Evolutionary conservation across 352 stramenopile species (phyloP), one percentile per base, ranked within the genome.

Genomic region (Pythium sp.): DNA sequence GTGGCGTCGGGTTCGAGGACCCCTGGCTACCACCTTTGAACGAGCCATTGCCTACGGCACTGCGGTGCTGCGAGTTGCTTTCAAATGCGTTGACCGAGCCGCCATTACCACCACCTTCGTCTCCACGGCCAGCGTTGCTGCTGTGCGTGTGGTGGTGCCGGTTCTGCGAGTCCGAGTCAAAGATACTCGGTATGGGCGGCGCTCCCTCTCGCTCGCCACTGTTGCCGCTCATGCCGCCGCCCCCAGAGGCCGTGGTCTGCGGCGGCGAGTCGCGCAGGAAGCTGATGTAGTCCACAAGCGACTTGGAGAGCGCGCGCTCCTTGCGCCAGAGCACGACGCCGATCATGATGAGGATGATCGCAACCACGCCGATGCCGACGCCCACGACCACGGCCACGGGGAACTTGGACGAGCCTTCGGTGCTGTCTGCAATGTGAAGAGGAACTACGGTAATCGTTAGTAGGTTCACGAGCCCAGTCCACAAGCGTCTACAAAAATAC

Each of bases 251-350:
- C 5, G 26, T 58, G 2, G 24, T 58, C 22, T 28, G 53, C 3
- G 26, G 24, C 6, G n/a, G 24, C 14, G 26, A 58, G 26, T 58
- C 53, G 53, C 24, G 53, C 24, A 58, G 24, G 24, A 36, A 58
- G 51, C 51, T 58, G 51, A 20, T 58, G 53, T 36, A 58, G 53
- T 58, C 12, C 20, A 58, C 12, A 12, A 58, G 26, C 3, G 53
- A 58, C 53, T 58, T 58, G 26, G 53, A 58, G 26, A 58, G 22
- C 53, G 53, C 15, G 8, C 53, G 53, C 53, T 58, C 53, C 53
- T 58, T 58, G 53, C 24, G 12, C 24, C 53, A 58, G 24, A 58
- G 53, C 53, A 58, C 53, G 53, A 58, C 26, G 12, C 24, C 53
- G 53, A 57, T 36, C 22, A 3, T 36, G 51, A 57, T n/a, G 51